Conservation (phyloP, 2,329 filamentous ascomycete species). For the Sphaerulina vaccinii region DNA sequence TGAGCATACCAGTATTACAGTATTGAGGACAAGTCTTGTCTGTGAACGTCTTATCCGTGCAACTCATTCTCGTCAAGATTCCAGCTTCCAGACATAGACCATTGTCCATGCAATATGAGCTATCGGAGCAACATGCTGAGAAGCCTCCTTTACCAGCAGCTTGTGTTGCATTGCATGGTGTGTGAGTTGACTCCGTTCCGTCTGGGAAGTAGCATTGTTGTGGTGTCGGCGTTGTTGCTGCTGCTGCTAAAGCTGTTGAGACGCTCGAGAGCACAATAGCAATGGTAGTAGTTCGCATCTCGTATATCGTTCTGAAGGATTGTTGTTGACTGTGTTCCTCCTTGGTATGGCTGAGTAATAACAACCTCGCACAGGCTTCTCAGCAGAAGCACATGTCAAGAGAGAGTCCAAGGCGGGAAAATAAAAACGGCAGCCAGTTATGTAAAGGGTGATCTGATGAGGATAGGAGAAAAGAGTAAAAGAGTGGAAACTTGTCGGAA, state of each 20-base stretch:
- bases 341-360: not conserved
- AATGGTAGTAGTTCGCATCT: conserved; percentile 3
- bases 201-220: conserved; percentile 24
- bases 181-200: conserved; percentile 16
- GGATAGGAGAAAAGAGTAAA: not conserved
- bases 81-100: conserved; percentile 21
- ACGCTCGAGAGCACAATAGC: not conserved
- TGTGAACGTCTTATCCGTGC: conserved; percentile 20
- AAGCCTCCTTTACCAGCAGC: conserved; percentile 2
- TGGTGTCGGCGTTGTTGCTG: not conserved
- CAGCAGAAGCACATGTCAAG: conserved; percentile 1
- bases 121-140: conserved; percentile 21
- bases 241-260: not conserved
- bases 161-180: conserved; percentile 20
- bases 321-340: not conserved
- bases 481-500: not conserved
- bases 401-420: not conserved
- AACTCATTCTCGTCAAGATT: conserved; percentile 19
- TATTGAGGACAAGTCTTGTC: conserved; percentile 18
- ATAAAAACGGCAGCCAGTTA: not conserved
- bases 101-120: conserved; percentile 22
- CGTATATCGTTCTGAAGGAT: not conserved
- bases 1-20: conserved; percentile 19
- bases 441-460: not conserved
- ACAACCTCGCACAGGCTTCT: not conserved